These are phyloP conservation scores for Choiromyces venosus DNA, from an alignment of 495 filamentous ascomycete genomes.

Conservation along the genomic window DNA sequence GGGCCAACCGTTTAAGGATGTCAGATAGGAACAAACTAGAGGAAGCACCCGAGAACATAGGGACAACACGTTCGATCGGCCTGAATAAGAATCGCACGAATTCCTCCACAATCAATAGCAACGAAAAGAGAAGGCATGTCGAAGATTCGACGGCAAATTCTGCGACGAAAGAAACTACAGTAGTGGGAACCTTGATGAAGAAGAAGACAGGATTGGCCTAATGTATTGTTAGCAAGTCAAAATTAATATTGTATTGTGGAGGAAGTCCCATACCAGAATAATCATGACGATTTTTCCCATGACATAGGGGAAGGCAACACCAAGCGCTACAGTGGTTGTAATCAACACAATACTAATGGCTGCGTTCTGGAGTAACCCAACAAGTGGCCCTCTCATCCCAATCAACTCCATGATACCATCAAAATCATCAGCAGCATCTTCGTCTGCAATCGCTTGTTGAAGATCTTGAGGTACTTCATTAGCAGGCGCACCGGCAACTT, in stretches of 20 bases:
- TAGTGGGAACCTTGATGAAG: constrained; percentile 63
- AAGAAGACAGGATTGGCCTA: constrained; percentile 70
- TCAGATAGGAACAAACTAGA: constrained; percentile 47
- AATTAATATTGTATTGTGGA: constrained; percentile 4
- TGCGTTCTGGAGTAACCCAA: constrained; percentile 84
- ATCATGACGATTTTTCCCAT: constrained; percentile 78
- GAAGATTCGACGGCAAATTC: constrained; percentile 63
- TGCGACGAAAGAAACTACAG: constrained; percentile 61
- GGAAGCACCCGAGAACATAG: constrained; percentile 46
- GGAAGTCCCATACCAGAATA: constrained; percentile 25
- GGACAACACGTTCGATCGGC: constrained; percentile 47
- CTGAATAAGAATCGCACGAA: constrained; percentile 47
- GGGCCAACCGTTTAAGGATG: constrained; percentile 40
- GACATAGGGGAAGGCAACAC: constrained; percentile 87
- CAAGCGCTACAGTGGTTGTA: constrained; percentile 72
- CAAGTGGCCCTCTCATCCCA: constrained; percentile 89
- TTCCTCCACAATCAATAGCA: constrained; percentile 52
- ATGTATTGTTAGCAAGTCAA: neutral
- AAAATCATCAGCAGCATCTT: constrained; percentile 90
- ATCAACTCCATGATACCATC: constrained; percentile 95
- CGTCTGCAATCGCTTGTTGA: constrained; percentile 32
- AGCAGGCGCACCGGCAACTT: constrained; percentile 11
- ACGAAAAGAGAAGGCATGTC: constrained; percentile 54
- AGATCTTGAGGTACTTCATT: constrained; percentile 38
- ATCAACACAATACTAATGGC: constrained; percentile 90